Conservation (phyloP, 805 yeast genomes). For the Metschnikowia amazonensis region DNA sequence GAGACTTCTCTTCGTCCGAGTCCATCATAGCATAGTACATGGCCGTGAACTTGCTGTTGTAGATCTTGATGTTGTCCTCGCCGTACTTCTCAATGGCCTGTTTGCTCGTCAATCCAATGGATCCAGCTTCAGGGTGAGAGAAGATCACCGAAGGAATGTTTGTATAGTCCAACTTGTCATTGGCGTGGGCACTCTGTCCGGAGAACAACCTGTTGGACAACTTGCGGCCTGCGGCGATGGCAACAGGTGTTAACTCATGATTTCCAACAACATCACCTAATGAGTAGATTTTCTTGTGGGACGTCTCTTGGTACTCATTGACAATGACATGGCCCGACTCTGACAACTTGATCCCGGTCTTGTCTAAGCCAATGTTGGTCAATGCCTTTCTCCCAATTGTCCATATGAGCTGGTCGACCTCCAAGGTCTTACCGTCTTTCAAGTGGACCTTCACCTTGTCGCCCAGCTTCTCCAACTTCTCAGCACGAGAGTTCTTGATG, state of each 20-base stretch:
- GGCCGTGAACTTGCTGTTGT: conserved; percentile 78
- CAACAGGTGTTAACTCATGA: conserved; percentile 95
- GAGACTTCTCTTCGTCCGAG: conserved; percentile 63
- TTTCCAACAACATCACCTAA: conserved; percentile 94
- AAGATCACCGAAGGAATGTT: conserved; percentile 96
- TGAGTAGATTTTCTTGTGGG: conserved; percentile 67
- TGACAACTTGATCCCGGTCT: conserved; percentile 66
- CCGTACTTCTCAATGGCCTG: conserved; percentile 81
- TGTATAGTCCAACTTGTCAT: conserved; percentile 77
- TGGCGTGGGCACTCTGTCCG: conserved; percentile 66
- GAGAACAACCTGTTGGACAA: conserved; percentile 83
- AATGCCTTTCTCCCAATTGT: conserved; percentile 87
- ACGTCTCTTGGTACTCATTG: conserved; percentile 86
- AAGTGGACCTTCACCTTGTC: conserved; percentile 37
- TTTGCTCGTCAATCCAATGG: conserved; percentile 80
- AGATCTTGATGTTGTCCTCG: conserved; percentile 70
- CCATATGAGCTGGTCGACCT: conserved; percentile 85
- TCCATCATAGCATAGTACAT: conserved; percentile 89
- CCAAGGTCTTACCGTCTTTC: conserved; percentile 36
- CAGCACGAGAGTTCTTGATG: conserved; percentile 57
- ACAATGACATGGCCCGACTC: conserved; percentile 61
- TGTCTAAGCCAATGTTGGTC: conserved; percentile 69
- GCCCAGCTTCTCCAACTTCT: conserved; percentile 33
- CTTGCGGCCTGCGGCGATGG: conserved; percentile 96
- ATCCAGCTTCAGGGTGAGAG: conserved; percentile 96